These are phyloP conservation scores for Delphinella strobiligena DNA, from an alignment of 2,329 filamentous ascomycete species.

Conservation along the genomic window DNA sequence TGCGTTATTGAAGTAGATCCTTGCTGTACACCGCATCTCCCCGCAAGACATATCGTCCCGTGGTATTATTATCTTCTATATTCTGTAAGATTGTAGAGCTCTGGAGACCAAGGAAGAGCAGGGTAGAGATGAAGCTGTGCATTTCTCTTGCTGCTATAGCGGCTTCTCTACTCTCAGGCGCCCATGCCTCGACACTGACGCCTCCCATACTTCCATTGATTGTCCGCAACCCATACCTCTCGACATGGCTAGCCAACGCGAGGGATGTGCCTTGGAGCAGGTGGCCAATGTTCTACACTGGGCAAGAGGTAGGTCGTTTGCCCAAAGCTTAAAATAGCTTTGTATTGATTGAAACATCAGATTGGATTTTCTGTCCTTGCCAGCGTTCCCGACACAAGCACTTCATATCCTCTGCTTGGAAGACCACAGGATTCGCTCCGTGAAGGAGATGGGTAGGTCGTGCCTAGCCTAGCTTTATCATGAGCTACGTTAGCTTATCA, in stretches of 20 bases:
- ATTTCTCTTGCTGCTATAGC: constrained; percentile 1
- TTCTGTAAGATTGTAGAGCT: not conserved
- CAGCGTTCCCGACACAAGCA: constrained; percentile 45
- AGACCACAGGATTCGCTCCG: constrained; percentile 52
- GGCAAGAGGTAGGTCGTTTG: constrained; percentile 40
- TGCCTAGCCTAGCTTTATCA: not conserved
- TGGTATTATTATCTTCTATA: constrained; percentile 1
- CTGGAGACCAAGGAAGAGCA: not conserved
- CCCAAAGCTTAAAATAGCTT: not conserved
- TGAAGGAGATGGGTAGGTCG: constrained; percentile 25
- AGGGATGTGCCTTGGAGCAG: constrained; percentile 64
- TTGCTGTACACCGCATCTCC: not conserved
- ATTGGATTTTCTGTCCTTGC: constrained; percentile 53
- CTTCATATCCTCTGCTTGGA: constrained; percentile 53
- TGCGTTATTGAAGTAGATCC: constrained; percentile 5
- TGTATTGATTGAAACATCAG: constrained; percentile 18
- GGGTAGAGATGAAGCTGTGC: constrained; percentile 12
- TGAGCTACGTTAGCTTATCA: not conserved
- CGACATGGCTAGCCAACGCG: constrained; percentile 49
- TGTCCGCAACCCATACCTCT: constrained; percentile 40
- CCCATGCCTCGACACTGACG: constrained; percentile 39
- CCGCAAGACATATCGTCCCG: constrained; percentile 1
- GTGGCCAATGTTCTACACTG: constrained; percentile 82
- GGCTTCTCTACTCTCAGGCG: constrained; percentile 7
- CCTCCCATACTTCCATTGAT: constrained; percentile 41